Evolutionary conservation across 495 filamentous ascomycete genomes (phyloP), one percentile per base, ranked within the genome.

Genomic region (Endocarpon pusillum): DNA sequence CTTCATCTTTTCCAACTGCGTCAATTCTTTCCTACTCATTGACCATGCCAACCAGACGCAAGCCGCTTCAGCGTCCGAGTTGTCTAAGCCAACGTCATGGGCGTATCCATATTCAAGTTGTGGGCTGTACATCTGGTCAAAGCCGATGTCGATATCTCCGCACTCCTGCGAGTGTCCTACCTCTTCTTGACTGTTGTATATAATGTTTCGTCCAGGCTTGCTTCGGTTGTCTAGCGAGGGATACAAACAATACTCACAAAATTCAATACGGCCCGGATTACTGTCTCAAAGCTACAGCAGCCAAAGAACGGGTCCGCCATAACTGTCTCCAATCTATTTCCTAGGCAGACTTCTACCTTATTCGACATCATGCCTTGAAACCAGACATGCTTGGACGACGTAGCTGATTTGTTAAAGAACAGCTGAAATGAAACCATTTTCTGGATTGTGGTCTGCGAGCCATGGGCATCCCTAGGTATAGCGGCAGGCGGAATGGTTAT

Each of bases 381-480:
- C 44, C 62, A 4, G 58, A 59, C 22, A 74, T 73, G 69, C 51
- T 71, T n/a, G 56, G 62, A 7, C 52, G 59, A 20, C 67, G 64
- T 43, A 58, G 66, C 20, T 73, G 63, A 56, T 72, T 72, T 48
- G 84, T 86, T 23, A 99, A 99, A 69, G 72, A 77, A 46, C 78
- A 71, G 22, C 59, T 99, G 42, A 77, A 75, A 45, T 69, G 66
- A 27, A 54, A 74, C n/a, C 89, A 91, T 1, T 76, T 99, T 51
- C 62, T 99, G 26, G 89, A 91, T 33, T 93, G 84, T 86, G 62
- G 63, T 3, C 57, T 75, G 18, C 69, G 67, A 59, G 69, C 65
- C 9, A 66, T 73, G 54, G 65, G 68, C 3, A 69, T 73, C 62
- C 69, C 68, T 3, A 54, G 69, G 53, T 64, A 72, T 12, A 66